Percentiles rank a stretch among this genome's conserved stretches.
phyloP scores from a whole-genome alignment of 495 filamentous ascomycete species.

The Tuber borchii region DNA sequence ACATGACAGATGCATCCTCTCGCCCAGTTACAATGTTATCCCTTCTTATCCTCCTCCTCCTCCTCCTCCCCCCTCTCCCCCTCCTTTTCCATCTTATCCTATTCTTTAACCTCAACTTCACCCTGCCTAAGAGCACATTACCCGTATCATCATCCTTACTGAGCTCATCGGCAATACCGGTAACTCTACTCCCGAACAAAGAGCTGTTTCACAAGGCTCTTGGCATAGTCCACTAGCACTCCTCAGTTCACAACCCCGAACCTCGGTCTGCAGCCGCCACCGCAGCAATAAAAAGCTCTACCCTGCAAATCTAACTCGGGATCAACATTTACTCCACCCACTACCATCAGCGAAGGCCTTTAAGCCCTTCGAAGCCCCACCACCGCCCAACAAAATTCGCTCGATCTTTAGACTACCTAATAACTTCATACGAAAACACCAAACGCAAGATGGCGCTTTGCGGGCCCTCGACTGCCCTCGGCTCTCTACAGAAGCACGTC shows the following conservation, averaged over 20 bases:
- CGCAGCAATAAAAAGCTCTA: background rate
- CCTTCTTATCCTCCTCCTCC: background rate
- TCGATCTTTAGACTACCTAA: background rate
- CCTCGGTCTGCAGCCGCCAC: background rate
- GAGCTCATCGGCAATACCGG: background rate
- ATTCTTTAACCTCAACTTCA: background rate
- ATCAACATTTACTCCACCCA: conserved; percentile 3
- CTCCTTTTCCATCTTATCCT: no score
- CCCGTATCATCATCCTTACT: background rate
- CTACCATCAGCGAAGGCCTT: background rate
- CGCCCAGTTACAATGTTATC: background rate
- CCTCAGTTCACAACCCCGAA: no score
- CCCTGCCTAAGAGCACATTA: background rate
- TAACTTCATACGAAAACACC: background rate
- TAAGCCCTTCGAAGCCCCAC: background rate
- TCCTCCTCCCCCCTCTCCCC: background rate
- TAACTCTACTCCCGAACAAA: background rate
- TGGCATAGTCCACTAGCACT: background rate
- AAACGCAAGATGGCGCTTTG: conserved; percentile 45
- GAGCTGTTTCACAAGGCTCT: background rate
- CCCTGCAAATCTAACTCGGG: background rate
- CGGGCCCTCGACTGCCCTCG: conserved; percentile 81
- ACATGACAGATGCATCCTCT: background rate
- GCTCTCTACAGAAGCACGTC: conserved; percentile 75
- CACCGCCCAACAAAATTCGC: background rate